phyloP scores from a whole-genome alignment of 1,284 basidiomycete species.

The Cerioporus squamosus region DNA sequence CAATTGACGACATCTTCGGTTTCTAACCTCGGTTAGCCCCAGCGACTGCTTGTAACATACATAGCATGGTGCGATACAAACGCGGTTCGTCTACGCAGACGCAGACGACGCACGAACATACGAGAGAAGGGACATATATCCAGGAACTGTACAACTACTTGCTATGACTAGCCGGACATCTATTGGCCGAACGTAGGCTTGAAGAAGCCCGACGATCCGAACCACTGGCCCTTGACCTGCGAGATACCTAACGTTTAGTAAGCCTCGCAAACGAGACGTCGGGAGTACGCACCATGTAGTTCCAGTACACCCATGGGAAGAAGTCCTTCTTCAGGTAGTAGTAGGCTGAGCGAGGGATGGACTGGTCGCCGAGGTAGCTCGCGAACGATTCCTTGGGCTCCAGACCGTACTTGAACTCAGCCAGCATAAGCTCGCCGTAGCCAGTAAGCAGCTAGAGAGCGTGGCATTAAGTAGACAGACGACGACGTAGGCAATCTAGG shows the following conservation, averaged over 20 bases:
- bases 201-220: conserved; percentile 55
- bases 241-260: neutral
- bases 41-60: no score
- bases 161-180: neutral
- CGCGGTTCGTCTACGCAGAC: neutral
- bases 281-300: conserved; percentile 58
- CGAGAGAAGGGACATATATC: neutral
- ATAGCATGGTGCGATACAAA: neutral
- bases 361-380: conserved; percentile 70
- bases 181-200: conserved; percentile 47
- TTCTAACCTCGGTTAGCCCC: conserved; percentile 36
- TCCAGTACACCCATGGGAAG: conserved; percentile 92
- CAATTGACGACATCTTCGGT: conserved; percentile 74
- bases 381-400: conserved; percentile 89
- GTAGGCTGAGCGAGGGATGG: conserved; percentile 72
- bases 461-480: conserved; percentile 16
- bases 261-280: neutral
- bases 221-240: conserved; percentile 73
- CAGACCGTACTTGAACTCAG: conserved; percentile 89
- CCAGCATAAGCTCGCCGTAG: conserved; percentile 86
- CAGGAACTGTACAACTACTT: neutral
- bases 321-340: conserved; percentile 94
- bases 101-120: no score
- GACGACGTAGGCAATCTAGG: neutral
- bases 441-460: conserved; percentile 74